Percentiles rank a stretch among this genome's conserved stretches.
Evolutionary conservation across 1,284 basidiomycete species (phyloP).

Genomic region (Ganoderma sp.): DNA sequence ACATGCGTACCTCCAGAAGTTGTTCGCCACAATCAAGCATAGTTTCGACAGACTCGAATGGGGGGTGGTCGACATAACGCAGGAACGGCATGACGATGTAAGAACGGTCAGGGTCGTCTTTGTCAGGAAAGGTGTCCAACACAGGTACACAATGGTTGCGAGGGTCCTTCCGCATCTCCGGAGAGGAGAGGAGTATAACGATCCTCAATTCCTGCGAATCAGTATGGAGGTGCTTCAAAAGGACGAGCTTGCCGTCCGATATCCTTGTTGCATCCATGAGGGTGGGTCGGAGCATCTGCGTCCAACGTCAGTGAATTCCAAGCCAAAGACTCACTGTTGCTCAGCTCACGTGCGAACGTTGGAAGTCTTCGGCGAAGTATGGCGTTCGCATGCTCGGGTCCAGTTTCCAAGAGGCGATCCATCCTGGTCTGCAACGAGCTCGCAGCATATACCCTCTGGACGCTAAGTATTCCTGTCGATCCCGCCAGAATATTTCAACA

Average conservation of each 20-base stretch:
- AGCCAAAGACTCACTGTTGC: no score
- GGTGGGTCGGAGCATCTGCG: background rate
- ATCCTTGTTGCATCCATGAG: background rate
- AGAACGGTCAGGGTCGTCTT: background rate
- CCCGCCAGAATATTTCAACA: background rate
- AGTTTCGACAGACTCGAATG: background rate
- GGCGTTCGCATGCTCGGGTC: conserved; percentile 18
- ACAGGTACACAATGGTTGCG: background rate
- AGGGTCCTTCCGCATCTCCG: background rate
- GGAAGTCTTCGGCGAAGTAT: background rate
- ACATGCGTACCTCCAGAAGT: background rate
- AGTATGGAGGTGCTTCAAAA: background rate
- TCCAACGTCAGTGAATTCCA: background rate
- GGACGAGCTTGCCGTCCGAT: conserved; percentile 1
- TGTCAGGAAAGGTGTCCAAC: background rate
- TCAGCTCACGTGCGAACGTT: background rate
- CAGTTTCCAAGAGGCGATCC: conserved; percentile 21
- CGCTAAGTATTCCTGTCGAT: background rate
- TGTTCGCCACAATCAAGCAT: background rate
- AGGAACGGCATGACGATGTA: background rate
- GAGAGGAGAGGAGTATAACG: background rate
- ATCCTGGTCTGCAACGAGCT: conserved; percentile 18
- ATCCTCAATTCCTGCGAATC: conserved; percentile 2
- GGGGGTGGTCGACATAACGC: background rate
- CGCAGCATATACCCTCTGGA: conserved; percentile 22